Evolutionary conservation across 331 rosid genomes (phyloP).

Genomic region (Saraca asoca): DNA sequence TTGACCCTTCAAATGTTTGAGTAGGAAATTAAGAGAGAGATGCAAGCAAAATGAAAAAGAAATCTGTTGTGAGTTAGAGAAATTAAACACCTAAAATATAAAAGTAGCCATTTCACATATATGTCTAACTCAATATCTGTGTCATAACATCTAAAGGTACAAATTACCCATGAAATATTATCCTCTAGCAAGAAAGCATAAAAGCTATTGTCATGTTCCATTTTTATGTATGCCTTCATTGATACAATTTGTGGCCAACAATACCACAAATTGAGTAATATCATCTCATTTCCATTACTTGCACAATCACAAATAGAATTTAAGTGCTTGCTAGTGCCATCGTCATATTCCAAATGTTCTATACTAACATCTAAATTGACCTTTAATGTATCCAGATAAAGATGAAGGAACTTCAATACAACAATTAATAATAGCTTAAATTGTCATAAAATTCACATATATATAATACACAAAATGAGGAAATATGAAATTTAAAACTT

Average conservation of each 20-base stretch:
- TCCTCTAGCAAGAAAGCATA: conserved; percentile 3
- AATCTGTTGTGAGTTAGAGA: background rate
- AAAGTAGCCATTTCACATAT: conserved; percentile 4
- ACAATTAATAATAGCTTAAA: background rate
- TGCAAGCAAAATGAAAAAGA: conserved; percentile 25
- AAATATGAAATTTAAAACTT: too few relatives aligned
- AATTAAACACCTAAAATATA: background rate
- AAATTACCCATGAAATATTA: conserved; percentile 3
- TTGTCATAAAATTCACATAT: conserved; percentile 16
- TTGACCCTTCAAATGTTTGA: too few relatives aligned
- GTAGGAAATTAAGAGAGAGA: too few relatives aligned
- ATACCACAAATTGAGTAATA: conserved; percentile 14
- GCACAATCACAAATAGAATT: background rate
- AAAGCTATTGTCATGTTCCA: conserved; percentile 8
- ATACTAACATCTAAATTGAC: conserved; percentile 2
- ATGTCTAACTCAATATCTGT: conserved; percentile 1
- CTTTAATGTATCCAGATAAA: conserved; percentile 4
- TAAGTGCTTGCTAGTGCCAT: conserved; percentile 6
- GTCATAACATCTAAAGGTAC: background rate
- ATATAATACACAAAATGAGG: conserved; percentile 11
- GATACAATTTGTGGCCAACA: conserved; percentile 19
- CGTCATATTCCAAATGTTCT: background rate
- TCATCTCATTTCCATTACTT: conserved; percentile 1
- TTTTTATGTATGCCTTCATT: conserved; percentile 19
- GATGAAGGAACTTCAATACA: background rate